Conservation (phyloP, 305 asterid species). For the Fraxinus baroniana region DNA sequence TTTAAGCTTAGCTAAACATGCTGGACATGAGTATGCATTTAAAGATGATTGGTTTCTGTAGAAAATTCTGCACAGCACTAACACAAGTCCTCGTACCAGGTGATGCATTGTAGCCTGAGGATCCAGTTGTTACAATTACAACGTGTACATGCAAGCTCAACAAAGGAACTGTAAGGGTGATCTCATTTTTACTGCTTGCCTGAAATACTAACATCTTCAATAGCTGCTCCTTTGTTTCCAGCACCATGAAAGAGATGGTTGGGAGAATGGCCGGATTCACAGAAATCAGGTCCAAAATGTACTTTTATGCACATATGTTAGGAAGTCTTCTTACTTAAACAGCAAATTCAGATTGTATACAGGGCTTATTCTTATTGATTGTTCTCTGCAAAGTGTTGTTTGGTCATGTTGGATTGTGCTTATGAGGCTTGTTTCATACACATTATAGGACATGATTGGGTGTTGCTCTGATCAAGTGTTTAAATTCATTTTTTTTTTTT, state of each 20-base stretch:
- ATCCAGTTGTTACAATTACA: slow-evolving; percentile 58
- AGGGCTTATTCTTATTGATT: neutral
- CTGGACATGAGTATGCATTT: neutral
- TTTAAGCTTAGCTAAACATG: neutral
- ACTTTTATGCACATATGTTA: slow-evolving; percentile 19
- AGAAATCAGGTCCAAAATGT: slow-evolving; percentile 16
- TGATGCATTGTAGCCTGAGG: slow-evolving; percentile 61
- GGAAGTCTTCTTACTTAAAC: slow-evolving; percentile 15
- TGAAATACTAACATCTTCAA: slow-evolving; percentile 29
- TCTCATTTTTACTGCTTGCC: slow-evolving; percentile 36
- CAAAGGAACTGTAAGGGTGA: slow-evolving; percentile 39
- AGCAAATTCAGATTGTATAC: neutral
- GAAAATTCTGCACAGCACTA: neutral
- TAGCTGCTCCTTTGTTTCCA: neutral
- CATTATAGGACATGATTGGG: neutral
- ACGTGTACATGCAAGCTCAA: slow-evolving; percentile 27
- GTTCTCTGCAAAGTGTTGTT: neutral
- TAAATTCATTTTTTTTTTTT: neutral
- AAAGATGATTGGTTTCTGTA: neutral
- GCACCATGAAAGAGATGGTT: neutral
- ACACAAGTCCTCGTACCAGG: slow-evolving; percentile 43
- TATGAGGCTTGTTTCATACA: neutral
- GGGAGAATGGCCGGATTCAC: neutral
- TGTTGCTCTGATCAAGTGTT: neutral
- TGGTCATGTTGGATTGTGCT: neutral